Base-by-base conservation (phyloP, 768 basidiomycete species). In the Sporobolomyces pararoseus region DNA sequence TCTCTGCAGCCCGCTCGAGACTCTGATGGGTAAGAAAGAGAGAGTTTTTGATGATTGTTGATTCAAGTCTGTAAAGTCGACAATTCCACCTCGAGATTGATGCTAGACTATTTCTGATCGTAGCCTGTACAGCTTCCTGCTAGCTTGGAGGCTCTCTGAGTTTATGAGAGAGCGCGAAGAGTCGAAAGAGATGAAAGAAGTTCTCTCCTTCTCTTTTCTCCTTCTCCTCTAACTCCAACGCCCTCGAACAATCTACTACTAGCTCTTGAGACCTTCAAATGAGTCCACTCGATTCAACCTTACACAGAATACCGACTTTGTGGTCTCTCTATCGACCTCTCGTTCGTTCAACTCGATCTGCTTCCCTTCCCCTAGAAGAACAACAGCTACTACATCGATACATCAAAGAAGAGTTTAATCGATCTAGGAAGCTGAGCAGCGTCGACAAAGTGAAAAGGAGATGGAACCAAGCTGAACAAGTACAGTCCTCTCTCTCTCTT, bases 291-390 rank as follows among this genome's bases (percentile, higher is more conserved):
- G 86, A 91, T 32, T 81, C 83, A 0, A 87, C 86, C 4, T 35
- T 47, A 0, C 91, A 94, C 78, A 84, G 87, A 27, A 79, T 87
- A 32, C 90, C 91, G 4, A 91, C 89, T 0, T 78, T 88, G 74
- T 90, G 89, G 88, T 79, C 82, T 0, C 80, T 93, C 7, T 94
- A 92, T 78, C 84, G 90, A 27, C 85, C 85, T 5, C 82, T 94
- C 19, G 79, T 89, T 55, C 80, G 82, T 34, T 75, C 83, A 47
- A 83, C 88, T 9, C 47, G 55, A 21, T 6, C 19, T 16, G 12
- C 25, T 23, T 47, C 53, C 1, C 63, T 64, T 47, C 12, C 39
- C 14, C 29, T 35, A 3, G 9, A 35, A 10, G 32, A 63, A 27
- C 64, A 57, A 13, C 37, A 16, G 12, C 25, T 29, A 16, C 23